phyloP scores from a whole-genome alignment of 2,329 filamentous ascomycete genomes.

The Sporothrix pallida region DNA sequence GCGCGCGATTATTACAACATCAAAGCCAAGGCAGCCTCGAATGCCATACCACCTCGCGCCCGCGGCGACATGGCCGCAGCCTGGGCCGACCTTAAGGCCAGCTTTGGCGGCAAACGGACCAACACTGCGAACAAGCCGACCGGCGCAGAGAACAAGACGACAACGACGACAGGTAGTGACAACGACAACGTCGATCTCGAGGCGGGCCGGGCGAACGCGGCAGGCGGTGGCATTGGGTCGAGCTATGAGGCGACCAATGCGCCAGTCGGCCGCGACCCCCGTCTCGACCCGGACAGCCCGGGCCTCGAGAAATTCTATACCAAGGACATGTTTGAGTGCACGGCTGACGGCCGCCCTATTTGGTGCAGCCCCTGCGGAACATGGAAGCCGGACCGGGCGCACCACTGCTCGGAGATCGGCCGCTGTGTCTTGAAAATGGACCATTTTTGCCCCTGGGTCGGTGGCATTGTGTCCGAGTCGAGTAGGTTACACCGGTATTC shows the following conservation, averaged over 20 bases:
- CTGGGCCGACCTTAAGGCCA: slow-evolving; percentile 6
- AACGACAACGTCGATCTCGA: slow-evolving; percentile 39
- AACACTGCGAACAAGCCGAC: slow-evolving; percentile 34
- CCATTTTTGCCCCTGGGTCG: slow-evolving; percentile 97
- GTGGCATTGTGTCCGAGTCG: slow-evolving; percentile 85
- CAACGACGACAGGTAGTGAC: neutral
- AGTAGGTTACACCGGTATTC: slow-evolving; percentile 50
- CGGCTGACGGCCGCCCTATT: slow-evolving; percentile 78
- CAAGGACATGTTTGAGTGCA: slow-evolving; percentile 83
- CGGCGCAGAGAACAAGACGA: slow-evolving; percentile 32
- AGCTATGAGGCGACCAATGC: slow-evolving; percentile 24
- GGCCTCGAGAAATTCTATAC: slow-evolving; percentile 79
- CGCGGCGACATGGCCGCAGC: neutral
- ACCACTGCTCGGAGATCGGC: slow-evolving; percentile 82
- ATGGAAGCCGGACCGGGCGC: slow-evolving; percentile 86
- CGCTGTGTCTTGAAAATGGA: slow-evolving; percentile 91
- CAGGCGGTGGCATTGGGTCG: slow-evolving; percentile 25
- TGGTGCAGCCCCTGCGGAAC: slow-evolving; percentile 86
- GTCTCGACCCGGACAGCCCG: slow-evolving; percentile 63
- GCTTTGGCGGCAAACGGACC: slow-evolving; percentile 17
- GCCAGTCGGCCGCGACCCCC: slow-evolving; percentile 44
- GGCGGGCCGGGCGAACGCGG: slow-evolving; percentile 21
- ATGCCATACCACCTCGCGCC: neutral
- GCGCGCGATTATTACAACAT: slow-evolving; percentile 38
- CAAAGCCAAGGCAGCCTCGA: slow-evolving; percentile 42